Base-by-base conservation (phyloP, 169 alveolate species). In the Cryptosporidium xiaoi region DNA sequence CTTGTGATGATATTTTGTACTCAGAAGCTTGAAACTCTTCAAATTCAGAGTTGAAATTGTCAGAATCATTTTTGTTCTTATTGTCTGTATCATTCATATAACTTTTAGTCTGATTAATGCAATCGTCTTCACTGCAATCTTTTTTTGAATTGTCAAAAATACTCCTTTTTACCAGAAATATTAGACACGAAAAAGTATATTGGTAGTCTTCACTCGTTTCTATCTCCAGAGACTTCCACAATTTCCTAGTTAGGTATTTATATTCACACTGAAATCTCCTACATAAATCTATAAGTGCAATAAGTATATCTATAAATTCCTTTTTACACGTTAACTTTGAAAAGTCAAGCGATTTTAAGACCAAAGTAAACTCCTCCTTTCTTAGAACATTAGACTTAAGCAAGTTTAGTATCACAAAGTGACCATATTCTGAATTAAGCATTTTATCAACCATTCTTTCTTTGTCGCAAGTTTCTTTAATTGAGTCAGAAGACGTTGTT, bases 171-270 rank as follows among this genome's bases (percentile, higher is more conserved):
- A 33, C 44, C 10, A 24, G 71, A 44, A 77, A 77, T 44, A 77
- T 77, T 62, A 77, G n/a, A 29, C 87, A 77, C 12, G 87, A 56
- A 60, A 77, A 77, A n/a, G 87, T 62, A 31, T 60, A 77, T 16
- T 77, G 69, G 16, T 77, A 77, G 13, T 77, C 87, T 46, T 77
- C 71, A 60, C 87, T 77, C 7, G 62, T 56, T 1, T 56, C 24
- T n/a, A 77, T 60, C 48, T 62, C 87, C 18, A 77, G 18, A 31
- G 71, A n/a, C 16, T 77, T 77, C 87, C 87, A 77, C 12, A 77
- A n/a, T 8, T 40, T 77, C 27, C 56, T 77, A 15, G 87, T 62
- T 58, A 77, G 33, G 33, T 44, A 77, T 24, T 77, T 77, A 33
- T 77, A 62, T 36, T 77, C 65, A 46, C 77, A 56, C 56, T 77